Base-by-base conservation (phyloP, 139 green algal species). In the Coelastrella sp. region DNA sequence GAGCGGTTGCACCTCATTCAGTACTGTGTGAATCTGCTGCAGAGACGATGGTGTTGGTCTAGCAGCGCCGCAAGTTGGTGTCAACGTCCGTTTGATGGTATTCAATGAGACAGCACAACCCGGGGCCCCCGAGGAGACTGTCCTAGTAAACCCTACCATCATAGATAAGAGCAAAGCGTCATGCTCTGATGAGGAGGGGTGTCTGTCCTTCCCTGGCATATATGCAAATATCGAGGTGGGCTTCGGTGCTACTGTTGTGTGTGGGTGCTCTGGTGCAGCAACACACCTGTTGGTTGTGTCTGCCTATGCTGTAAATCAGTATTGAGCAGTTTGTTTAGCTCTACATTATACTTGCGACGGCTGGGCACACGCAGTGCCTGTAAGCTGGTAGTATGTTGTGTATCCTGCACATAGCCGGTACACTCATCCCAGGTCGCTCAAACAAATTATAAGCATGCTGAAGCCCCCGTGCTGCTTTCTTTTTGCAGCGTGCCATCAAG, bases 11-110 rank as follows among this genome's bases (percentile, higher is more conserved):
- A n/a, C n/a, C n/a, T n/a, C n/a, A n/a, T n/a, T n/a, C n/a, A 57
- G n/a, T 58, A n/a, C 23, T 8, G 71, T 86, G 80, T 54, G 5
- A 19, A 14, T 80, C 61, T 68, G 61, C 61, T 68, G 61, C 61
- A 99, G 97, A 87, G 98, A 99, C 65, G 97, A 99, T 80, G 98
- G 98, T n/a, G 97, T 99, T 16, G 98, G 98, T 0, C 93, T 99
- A 73, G 97, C 98, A 5, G 98, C 98, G 4, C 98, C 98, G 0
- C 96, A 99, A 90, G 98, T 99, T 7, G 98, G 98, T 10, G 96
- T 99, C 32, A 99, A 99, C 92, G 91, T 99, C n/a, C 96, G 95
- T 61, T 92, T 99, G 22, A 99, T 99, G 98, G 98, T 99, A 68
- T 99, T 98, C 93, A 99, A 99, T 90, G 96, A 96, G 17, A 80